These are phyloP conservation scores for Aegilops umbellulata DNA, from an alignment of 176 grass and related monocot species.

Conservation along the genomic window DNA sequence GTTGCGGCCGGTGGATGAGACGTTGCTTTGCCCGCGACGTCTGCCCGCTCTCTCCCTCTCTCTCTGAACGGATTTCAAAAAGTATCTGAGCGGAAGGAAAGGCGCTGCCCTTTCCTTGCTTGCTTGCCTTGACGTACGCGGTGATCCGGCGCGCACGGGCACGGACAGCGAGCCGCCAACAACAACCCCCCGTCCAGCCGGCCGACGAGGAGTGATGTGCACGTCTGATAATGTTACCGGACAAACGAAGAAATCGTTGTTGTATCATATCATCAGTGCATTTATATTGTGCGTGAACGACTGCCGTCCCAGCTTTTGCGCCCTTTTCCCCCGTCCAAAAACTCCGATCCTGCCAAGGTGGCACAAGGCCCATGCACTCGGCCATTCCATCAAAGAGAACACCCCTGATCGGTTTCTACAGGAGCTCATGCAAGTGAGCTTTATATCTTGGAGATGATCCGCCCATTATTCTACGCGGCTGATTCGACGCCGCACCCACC, in stretches of 20 bases:
- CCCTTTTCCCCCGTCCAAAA: neutral
- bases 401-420: neutral
- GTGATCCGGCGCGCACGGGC: neutral
- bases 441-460: neutral
- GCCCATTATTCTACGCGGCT: neutral
- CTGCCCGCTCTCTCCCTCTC: neutral
- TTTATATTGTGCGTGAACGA: too few species aligned
- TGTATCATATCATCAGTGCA: neutral
- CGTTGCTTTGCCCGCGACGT: neutral
- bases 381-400: too few species aligned
- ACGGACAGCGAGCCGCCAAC: conserved; percentile 26
- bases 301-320: neutral
- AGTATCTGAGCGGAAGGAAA: neutral
- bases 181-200: conserved; percentile 7
- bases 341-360: too few species aligned
- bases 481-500: neutral
- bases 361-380: too few species aligned
- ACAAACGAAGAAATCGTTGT: neutral
- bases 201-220: neutral
- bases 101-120: neutral
- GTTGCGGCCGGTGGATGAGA: conserved; percentile 11
- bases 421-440: neutral
- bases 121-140: neutral
- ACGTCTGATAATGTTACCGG: neutral
- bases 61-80: neutral